Base-by-base conservation (phyloP, 345 rosid genomes). In the Eucalyptus tenuipes region DNA sequence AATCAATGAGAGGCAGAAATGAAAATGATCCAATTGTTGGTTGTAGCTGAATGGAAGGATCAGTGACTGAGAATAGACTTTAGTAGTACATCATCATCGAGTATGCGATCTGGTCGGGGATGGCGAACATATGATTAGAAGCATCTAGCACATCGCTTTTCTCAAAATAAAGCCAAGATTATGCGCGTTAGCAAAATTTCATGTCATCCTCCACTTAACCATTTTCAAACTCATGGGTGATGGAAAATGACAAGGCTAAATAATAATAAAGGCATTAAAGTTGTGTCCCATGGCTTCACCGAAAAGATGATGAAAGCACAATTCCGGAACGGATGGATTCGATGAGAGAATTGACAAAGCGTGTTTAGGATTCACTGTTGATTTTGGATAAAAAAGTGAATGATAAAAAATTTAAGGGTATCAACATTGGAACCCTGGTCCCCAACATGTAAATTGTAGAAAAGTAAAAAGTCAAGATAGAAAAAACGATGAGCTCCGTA, bases 1-100 rank as follows among this genome's bases (percentile, higher is more conserved):
- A 91, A 94, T 89, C 99, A 97, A 10, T 90, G 94, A 37, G 8
- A 40, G 84, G 47, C 84, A 40, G 47, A 75, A 75, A 11, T 6
- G 47, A 40, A 20, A 2, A 40, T 20, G 84, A 75, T 75, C 9
- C 15, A 29, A 75, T 11, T 11, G 84, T 22, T 20, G 27, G 47
- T 71, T 75, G 47, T 75, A 20, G 29, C 29, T 11, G 47, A 75
- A 75, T 10, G 84, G 29, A 75, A 40, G 82, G 84, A 20, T 20
- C 27, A 20, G 44, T 71, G 42, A 11, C 29, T 40, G 82, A 75
- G 84, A 40, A 20, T 40, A n/a, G 40, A 64, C n/a, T n/a, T n/a
- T 64, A 64, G 13, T 4, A 52, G 75, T 7, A 15, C 8, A 64
- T 64, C 75, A 64, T 64, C 33, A 16, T n/a, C 37, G 18, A 64